These are phyloP conservation scores for Tephrocybe sp. DNA, from an alignment of 768 basidiomycete species.

Conservation along the genomic window DNA sequence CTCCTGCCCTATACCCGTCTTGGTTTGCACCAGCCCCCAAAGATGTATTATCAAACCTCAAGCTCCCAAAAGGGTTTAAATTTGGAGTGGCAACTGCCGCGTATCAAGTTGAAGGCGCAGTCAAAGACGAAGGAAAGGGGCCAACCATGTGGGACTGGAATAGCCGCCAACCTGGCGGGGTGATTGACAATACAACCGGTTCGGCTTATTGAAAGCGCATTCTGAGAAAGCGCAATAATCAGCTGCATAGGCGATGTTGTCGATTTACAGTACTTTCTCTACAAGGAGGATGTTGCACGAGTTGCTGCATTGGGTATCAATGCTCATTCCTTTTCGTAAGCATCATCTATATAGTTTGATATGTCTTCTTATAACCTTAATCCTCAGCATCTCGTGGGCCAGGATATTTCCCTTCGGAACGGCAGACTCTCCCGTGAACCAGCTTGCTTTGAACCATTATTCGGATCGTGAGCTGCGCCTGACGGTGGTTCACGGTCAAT, in stretches of 20 bases:
- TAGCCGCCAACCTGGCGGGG: conserved; percentile 39
- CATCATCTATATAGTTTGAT: background rate
- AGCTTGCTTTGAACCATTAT: conserved; percentile 45
- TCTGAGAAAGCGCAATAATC: too few species aligned
- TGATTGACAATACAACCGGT: conserved; percentile 46
- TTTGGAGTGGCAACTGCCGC: conserved; percentile 55
- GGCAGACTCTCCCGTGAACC: conserved; percentile 48
- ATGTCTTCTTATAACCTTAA: background rate
- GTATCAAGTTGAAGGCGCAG: conserved; percentile 55
- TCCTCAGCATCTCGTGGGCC: conserved; percentile 49
- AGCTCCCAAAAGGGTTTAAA: conserved; percentile 46
- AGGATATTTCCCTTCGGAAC: conserved; percentile 51
- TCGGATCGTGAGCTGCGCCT: conserved; percentile 33
- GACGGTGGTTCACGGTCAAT: background rate
- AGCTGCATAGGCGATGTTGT: conserved; percentile 42
- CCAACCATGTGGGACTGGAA: conserved; percentile 53
- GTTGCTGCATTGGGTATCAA: conserved; percentile 48
- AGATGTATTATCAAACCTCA: conserved; percentile 42
- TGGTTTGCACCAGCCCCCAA: conserved; percentile 46
- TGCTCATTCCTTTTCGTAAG: conserved; percentile 52
- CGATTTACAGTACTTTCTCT: conserved; percentile 51
- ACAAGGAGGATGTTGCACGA: conserved; percentile 52
- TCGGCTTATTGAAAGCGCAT: background rate
- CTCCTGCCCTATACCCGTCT: conserved; percentile 43
- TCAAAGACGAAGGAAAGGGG: conserved; percentile 48